Evolutionary conservation across 768 basidiomycete species (phyloP), one percentile per base, ranked within the genome.

Genomic region (Podaxis mareebaensis): DNA sequence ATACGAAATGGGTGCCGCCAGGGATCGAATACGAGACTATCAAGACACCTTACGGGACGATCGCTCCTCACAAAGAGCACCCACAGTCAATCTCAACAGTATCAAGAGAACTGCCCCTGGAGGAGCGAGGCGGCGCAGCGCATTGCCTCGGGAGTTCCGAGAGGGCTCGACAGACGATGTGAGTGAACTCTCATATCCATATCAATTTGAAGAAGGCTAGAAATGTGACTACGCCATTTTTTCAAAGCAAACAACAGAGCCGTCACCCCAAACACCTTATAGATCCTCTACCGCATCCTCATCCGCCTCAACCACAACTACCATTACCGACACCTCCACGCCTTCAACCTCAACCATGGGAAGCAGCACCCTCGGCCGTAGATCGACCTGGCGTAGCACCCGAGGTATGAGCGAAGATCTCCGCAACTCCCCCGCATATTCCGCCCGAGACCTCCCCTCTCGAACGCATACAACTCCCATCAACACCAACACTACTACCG

Each of bases 21-120:
- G 71, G 55, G 69, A 71, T 30, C 68, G 66, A 36, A 65, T 65
- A n/a, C 67, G 70, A 26, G 70, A 72, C 4, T 4, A 61, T 36
- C 63, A 46, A 39, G 55, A 72, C 66, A 28, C 64, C 67, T 22
- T 70, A 60, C 53, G 72, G 67, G 65, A 66, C 84, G 67, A 76
- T 88, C 36, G 81, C 82, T 1, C 65, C 82, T 1, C 65, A 85
- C 83, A 49, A 84, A 87, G 38, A 83, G 88, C 46, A 83, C 85
- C 4, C 82, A 20, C 61, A 30, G 40, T 53, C 24, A 54, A 20
- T 40, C 59, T 53, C 52, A 61, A 53, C 42, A 61, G 60, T 83
- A 3, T 81, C 85, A 28, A 76, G 87, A 63, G 80, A 60, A 86
- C 84, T 66, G 83, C 84, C 10, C 75, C 60, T 71, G 74, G 67